Percentiles rank a stretch among this genome's conserved stretches.
phyloP scores from a whole-genome alignment of 2,329 filamentous ascomycete genomes.

The Penicillium freii region DNA sequence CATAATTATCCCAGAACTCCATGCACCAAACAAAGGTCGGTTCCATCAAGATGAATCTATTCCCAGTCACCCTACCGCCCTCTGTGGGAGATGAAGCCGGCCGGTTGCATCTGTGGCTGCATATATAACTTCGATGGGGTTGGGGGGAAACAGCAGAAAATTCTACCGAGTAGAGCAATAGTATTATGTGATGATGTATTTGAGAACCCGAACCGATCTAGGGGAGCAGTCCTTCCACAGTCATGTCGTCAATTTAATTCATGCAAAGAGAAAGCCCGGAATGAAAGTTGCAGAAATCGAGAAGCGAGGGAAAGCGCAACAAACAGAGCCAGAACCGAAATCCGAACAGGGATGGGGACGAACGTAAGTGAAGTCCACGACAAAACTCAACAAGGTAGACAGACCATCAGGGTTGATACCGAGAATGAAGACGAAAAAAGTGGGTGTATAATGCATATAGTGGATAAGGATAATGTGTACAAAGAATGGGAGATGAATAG shows the following conservation, averaged over 20 bases:
- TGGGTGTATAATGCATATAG: constrained; percentile 21
- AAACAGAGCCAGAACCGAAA: constrained; percentile 1
- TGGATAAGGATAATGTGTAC: constrained; percentile 22
- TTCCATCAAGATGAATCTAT: too few relatives aligned
- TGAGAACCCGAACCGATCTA: neutral
- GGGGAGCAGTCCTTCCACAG: neutral
- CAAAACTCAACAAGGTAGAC: neutral
- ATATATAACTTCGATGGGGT: neutral
- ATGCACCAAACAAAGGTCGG: too few relatives aligned
- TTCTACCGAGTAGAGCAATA: neutral
- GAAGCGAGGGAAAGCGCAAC: neutral
- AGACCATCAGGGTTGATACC: neutral
- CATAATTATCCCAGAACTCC: too few relatives aligned
- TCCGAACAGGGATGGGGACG: neutral
- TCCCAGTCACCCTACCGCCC: too few relatives aligned
- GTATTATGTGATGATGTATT: neutral
- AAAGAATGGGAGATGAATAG: constrained; percentile 19
- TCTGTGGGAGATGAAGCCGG: too few relatives aligned
- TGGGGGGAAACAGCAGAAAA: neutral
- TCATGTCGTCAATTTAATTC: neutral
- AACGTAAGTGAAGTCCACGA: neutral
- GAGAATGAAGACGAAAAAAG: neutral
- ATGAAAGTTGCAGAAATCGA: neutral
- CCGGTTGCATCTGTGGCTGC: too few relatives aligned
- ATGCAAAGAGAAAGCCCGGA: constrained; percentile 9